phyloP scores from a whole-genome alignment of 2,329 filamentous ascomycete species.

The Aspergillus persii region DNA sequence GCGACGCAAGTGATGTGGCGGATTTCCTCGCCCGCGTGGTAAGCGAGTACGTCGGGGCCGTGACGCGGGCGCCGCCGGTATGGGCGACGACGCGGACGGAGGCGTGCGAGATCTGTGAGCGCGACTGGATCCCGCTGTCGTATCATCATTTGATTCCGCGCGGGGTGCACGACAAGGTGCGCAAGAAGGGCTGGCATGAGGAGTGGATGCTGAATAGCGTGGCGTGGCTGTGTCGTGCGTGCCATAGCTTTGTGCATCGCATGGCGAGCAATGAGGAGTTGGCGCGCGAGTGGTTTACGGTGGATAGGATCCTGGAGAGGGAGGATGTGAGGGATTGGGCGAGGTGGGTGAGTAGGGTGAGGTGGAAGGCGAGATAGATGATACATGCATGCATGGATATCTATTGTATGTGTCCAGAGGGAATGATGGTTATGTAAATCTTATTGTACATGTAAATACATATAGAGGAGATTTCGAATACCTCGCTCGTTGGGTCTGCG shows the following conservation, averaged over 20 bases:
- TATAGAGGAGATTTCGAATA: neutral
- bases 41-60: slow-evolving; percentile 58
- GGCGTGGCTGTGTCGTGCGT: slow-evolving; percentile 81
- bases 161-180: slow-evolving; percentile 69
- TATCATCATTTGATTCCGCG: slow-evolving; percentile 88
- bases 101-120: slow-evolving; percentile 72
- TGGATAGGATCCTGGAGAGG: slow-evolving; percentile 67
- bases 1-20: slow-evolving; percentile 43
- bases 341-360: slow-evolving; percentile 67
- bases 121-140: slow-evolving; percentile 71
- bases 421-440: neutral
- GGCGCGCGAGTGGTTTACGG: slow-evolving; percentile 68
- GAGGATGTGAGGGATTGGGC: slow-evolving; percentile 72
- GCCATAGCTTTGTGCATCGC: slow-evolving; percentile 77
- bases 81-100: slow-evolving; percentile 57
- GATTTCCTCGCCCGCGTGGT: slow-evolving; percentile 64
- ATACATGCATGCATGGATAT: neutral
- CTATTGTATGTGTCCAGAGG: neutral
- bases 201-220: slow-evolving; percentile 74
- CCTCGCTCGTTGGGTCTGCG: neutral
- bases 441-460: neutral
- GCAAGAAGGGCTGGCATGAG: slow-evolving; percentile 76
- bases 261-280: slow-evolving; percentile 75
- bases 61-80: slow-evolving; percentile 62
- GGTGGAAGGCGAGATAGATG: slow-evolving; percentile 66